phyloP scores from a whole-genome alignment of 1,284 basidiomycete genomes.

The Leccinum fuscescens region DNA sequence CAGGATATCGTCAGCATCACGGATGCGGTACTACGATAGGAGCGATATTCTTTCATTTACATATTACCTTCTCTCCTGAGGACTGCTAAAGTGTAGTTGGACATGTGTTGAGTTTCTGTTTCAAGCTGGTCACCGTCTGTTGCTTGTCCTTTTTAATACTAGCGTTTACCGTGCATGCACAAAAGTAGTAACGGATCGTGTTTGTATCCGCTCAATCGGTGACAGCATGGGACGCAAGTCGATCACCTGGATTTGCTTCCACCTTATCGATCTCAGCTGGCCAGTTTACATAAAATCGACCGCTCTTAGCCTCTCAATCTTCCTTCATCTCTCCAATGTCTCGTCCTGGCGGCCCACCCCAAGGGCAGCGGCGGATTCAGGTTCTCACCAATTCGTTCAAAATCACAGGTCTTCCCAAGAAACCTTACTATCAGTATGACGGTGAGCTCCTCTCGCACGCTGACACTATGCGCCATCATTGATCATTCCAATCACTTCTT shows the following conservation, averaged over 20 bases:
- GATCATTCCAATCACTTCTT: slow-evolving; percentile 4
- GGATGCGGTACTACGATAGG: slow-evolving; percentile 29
- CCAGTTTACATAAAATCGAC: slow-evolving; percentile 10
- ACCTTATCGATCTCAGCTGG: slow-evolving; percentile 27
- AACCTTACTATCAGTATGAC: slow-evolving; percentile 38
- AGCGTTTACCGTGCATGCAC: no score
- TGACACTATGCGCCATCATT: slow-evolving; percentile 1
- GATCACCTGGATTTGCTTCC: slow-evolving; percentile 3
- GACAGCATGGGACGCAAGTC: no score
- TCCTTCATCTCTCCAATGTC: slow-evolving; percentile 20
- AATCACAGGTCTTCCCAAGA: slow-evolving; percentile 31
- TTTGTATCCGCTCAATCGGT: no score
- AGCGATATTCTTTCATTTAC: slow-evolving; percentile 35
- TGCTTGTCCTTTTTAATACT: no score
- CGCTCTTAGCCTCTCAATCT: not conserved
- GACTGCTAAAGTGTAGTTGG: slow-evolving; percentile 27
- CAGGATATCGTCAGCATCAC: slow-evolving; percentile 32
- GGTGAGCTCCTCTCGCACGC: slow-evolving; percentile 27
- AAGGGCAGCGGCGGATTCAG: slow-evolving; percentile 11
- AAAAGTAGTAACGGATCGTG: no score
- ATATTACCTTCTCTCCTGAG: slow-evolving; percentile 30
- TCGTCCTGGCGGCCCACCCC: slow-evolving; percentile 13
- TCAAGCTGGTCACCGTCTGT: no score
- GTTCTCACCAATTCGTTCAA: slow-evolving; percentile 29
- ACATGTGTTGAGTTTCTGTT: slow-evolving; percentile 23